Evolutionary conservation across 2,329 filamentous ascomycete genomes (phyloP).

Genomic region (Pseudocercospora crystallina): DNA sequence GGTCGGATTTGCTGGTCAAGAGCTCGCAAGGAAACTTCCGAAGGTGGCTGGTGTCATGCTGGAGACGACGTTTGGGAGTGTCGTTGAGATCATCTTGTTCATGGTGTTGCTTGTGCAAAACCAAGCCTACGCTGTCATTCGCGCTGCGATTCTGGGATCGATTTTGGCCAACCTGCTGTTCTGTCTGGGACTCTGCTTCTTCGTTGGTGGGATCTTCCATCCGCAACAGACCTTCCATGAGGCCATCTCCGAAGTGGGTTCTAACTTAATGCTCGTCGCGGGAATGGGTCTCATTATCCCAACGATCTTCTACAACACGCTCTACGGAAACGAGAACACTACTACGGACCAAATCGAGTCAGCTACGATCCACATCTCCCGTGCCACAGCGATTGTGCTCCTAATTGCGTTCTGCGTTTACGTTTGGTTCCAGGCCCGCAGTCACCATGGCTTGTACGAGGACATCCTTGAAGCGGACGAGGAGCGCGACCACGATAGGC

Average conservation of each 20-base stretch:
- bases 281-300: conserved; percentile 55
- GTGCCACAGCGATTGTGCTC: conserved; percentile 68
- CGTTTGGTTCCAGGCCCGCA: conserved; percentile 71
- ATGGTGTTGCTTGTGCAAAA: conserved; percentile 63
- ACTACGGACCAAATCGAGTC: conserved; percentile 44
- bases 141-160: conserved; percentile 78
- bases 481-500: conserved; percentile 62
- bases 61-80: conserved; percentile 58
- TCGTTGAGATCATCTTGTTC: conserved; percentile 81
- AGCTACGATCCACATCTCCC: conserved; percentile 65
- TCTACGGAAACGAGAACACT: conserved; percentile 4
- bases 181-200: conserved; percentile 77
- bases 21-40: conserved; percentile 70
- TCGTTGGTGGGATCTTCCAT: conserved; percentile 68
- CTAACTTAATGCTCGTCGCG: conserved; percentile 72
- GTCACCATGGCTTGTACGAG: conserved; percentile 76
- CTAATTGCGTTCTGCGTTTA: conserved; percentile 63
- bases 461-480: conserved; percentile 73
- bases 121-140: conserved; percentile 59
- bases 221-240: conserved; percentile 72
- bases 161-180: conserved; percentile 79
- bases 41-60: conserved; percentile 66
- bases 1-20: conserved; percentile 64
- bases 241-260: conserved; percentile 76
- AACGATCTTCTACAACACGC: conserved; percentile 53